A percentile compares a stretch with the other conserved stretches of the same genome.
These are phyloP conservation scores for Malassezia sp. DNA, from an alignment of 1,284 basidiomycete genomes.

Conservation along the genomic window DNA sequence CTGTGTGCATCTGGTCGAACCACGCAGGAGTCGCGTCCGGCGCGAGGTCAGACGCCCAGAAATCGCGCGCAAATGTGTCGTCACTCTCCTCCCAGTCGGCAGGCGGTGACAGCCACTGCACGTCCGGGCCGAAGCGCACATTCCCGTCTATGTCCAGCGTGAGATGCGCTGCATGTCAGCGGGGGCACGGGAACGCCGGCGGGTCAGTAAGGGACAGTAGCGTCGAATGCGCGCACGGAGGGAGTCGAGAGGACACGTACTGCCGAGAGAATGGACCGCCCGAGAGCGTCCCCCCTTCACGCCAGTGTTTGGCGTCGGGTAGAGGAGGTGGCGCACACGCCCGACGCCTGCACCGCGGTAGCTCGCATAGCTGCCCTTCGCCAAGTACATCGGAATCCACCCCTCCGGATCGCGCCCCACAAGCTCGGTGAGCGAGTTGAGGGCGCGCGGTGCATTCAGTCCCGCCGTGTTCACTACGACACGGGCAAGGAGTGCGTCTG, in stretches of 20 bases:
- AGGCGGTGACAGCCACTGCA: constrained; percentile 62
- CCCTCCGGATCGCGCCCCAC: constrained; percentile 10
- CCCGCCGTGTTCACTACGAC: constrained; percentile 81
- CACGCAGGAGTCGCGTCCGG: constrained; percentile 22
- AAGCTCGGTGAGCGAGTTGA: constrained; percentile 29
- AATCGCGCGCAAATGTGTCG: constrained; percentile 20
- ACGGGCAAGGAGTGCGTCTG: constrained; percentile 67
- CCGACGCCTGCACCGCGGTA: constrained; percentile 30
- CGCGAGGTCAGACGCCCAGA: constrained; percentile 24
- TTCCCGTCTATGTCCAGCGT: constrained; percentile 69
- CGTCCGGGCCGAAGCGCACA: constrained; percentile 83
- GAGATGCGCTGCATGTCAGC: constrained; percentile 20
- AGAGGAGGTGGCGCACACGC: constrained; percentile 34
- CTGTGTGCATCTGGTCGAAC: constrained; percentile 30
- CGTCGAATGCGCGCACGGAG: too few relatives aligned
- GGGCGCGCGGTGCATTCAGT: constrained; percentile 52
- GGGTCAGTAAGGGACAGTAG: too few relatives aligned
- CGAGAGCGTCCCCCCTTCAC: constrained; percentile 22
- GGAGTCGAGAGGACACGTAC: constrained; percentile 5
- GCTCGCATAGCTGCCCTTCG: constrained; percentile 42
- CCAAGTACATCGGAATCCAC: constrained; percentile 32
- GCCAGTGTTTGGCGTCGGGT: constrained; percentile 29
- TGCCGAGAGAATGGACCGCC: constrained; percentile 39
- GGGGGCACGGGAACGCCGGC: too few relatives aligned
- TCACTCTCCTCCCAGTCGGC: neutral